A percentile compares a stretch with the other conserved stretches of the same genome.
These are phyloP conservation scores for Cercospora beticola DNA, from an alignment of 2,329 filamentous ascomycete species.

Conservation along the genomic window DNA sequence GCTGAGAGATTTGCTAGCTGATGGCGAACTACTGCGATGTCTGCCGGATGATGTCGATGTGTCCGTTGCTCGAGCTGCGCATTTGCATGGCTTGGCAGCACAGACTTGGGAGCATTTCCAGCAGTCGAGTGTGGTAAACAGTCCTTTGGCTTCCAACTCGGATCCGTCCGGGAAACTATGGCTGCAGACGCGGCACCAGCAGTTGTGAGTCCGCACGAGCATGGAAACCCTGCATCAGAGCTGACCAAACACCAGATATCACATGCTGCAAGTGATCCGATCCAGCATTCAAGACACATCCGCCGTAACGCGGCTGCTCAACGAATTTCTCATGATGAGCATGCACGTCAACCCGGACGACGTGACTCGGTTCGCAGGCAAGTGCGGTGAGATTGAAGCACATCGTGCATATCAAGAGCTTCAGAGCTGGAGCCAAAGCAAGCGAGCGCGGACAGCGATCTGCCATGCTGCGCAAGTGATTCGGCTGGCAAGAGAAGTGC, in stretches of 20 bases:
- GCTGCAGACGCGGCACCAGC: slow-evolving; percentile 27
- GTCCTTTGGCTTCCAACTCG: neutral
- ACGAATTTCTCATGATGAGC: slow-evolving; percentile 25
- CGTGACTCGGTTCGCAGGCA: slow-evolving; percentile 25
- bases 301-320: slow-evolving; percentile 12
- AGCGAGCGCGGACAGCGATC: slow-evolving; percentile 24
- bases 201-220: slow-evolving; percentile 12
- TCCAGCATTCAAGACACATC: neutral
- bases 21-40: slow-evolving; percentile 10
- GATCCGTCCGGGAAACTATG: slow-evolving; percentile 24
- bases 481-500: slow-evolving; percentile 16
- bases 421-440: slow-evolving; percentile 21
- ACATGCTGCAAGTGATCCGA: slow-evolving; percentile 6
- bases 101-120: slow-evolving; percentile 27
- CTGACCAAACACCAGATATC: neutral
- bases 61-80: slow-evolving; percentile 15
- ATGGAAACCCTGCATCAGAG: neutral
- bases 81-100: slow-evolving; percentile 23
- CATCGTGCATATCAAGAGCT: slow-evolving; percentile 25
- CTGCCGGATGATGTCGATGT: slow-evolving; percentile 17
- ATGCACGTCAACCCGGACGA: slow-evolving; percentile 23
- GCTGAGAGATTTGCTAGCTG: slow-evolving; percentile 16
- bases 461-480: slow-evolving; percentile 25
- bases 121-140: slow-evolving; percentile 15
- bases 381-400: slow-evolving; percentile 26